These are phyloP conservation scores for Asterionellopsis glacialis DNA, from an alignment of 108 stramenopile species.

Conservation along the genomic window DNA sequence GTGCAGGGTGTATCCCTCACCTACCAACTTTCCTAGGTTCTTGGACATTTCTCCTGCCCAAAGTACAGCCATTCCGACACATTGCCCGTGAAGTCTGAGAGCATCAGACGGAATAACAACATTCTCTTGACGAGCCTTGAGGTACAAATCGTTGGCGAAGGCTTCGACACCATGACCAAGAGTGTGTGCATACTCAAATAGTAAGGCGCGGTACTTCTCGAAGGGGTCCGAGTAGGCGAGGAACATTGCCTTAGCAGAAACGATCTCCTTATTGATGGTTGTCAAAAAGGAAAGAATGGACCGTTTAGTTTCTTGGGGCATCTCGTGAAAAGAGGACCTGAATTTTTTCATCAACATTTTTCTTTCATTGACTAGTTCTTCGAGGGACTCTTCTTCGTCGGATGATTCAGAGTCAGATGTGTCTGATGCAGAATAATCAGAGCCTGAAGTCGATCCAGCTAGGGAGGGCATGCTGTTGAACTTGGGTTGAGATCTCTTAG, in stretches of 20 bases:
- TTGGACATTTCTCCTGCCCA: constrained; percentile 24
- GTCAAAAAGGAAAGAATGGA: constrained; percentile 18
- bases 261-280: constrained; percentile 24
- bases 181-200: constrained; percentile 23
- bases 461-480: constrained; percentile 5
- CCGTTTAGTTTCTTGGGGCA: constrained; percentile 5
- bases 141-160: constrained; percentile 19
- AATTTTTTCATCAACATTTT: constrained; percentile 8
- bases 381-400: constrained; percentile 7
- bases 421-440: neutral
- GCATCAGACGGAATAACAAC: constrained; percentile 17
- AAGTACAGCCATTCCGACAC: constrained; percentile 27
- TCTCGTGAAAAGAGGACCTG: constrained; percentile 8
- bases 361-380: constrained; percentile 6
- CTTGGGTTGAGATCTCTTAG: no score
- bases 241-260: constrained; percentile 26
- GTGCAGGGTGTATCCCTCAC: constrained; percentile 19
- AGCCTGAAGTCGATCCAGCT: neutral
- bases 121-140: constrained; percentile 12
- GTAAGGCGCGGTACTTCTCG: constrained; percentile 27
- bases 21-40: constrained; percentile 17
- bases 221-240: constrained; percentile 25
- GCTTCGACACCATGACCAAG: constrained; percentile 27
- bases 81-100: constrained; percentile 19
- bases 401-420: neutral